A percentile compares a stretch with the other conserved stretches of the same genome.
These are phyloP conservation scores for Dryadomyces sulphureus DNA, from an alignment of 2,329 filamentous ascomycete species.

Conservation along the genomic window DNA sequence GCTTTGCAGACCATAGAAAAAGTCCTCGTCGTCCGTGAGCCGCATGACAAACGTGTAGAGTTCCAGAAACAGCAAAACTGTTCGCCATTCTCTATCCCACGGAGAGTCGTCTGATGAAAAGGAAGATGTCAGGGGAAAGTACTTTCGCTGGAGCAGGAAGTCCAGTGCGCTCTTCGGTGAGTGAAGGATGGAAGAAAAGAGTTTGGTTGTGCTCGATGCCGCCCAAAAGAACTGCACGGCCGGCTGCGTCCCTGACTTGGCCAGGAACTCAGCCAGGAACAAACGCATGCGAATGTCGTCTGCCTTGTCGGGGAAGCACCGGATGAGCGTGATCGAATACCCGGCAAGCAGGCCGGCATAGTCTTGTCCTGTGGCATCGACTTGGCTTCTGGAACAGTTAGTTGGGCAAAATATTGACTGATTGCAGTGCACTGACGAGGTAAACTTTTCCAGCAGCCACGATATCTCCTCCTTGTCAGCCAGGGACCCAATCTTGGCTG, in stretches of 20 bases:
- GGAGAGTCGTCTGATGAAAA: slow-evolving; percentile 13
- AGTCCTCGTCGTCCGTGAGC: slow-evolving; percentile 93
- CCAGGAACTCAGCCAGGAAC: slow-evolving; percentile 57
- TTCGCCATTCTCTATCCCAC: slow-evolving; percentile 64
- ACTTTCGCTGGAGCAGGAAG: slow-evolving; percentile 14
- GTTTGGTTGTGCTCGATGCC: slow-evolving; percentile 28
- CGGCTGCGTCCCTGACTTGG: slow-evolving; percentile 31
- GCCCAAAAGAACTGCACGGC: slow-evolving; percentile 80
- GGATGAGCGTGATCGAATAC: slow-evolving; percentile 72
- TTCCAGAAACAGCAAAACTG: slow-evolving; percentile 81
- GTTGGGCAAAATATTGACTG: not conserved
- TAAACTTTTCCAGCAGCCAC: slow-evolving; percentile 33
- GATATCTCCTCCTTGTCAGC: slow-evolving; percentile 65
- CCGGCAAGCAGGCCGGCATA: slow-evolving; percentile 65
- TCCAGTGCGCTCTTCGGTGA: slow-evolving; percentile 16
- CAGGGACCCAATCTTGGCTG: slow-evolving; percentile 51
- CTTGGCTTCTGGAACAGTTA: slow-evolving; percentile 3
- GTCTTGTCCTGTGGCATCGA: slow-evolving; percentile 15
- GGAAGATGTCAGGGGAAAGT: slow-evolving; percentile 6
- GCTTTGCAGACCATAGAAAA: slow-evolving; percentile 45
- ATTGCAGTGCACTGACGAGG: slow-evolving; percentile 17
- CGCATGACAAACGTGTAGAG: slow-evolving; percentile 86
- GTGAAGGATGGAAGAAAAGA: slow-evolving; percentile 21
- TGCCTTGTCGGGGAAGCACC: slow-evolving; percentile 65
- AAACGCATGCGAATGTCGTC: slow-evolving; percentile 94